These are phyloP conservation scores for Dryas integrifolia DNA, from an alignment of 331 rosid genomes.

Conservation along the genomic window DNA sequence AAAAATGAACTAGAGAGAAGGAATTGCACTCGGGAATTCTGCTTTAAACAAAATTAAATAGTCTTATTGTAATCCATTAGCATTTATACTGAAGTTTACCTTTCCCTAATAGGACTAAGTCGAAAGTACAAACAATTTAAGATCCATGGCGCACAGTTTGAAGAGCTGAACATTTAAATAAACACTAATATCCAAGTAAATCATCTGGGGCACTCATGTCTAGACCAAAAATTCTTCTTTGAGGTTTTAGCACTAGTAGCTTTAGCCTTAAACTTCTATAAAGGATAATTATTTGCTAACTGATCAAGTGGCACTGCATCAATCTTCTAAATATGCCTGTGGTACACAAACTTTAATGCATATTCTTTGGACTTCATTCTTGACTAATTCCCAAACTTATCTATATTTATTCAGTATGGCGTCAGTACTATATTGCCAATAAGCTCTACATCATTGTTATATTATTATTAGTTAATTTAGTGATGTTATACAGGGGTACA, in stretches of 20 bases:
- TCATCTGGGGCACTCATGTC: background rate
- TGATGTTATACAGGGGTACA: slow-evolving; percentile 63
- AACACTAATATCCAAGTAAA: too few species aligned
- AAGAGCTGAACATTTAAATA: background rate
- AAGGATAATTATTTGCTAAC: background rate
- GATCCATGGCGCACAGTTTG: background rate
- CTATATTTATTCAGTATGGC: background rate
- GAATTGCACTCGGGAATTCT: background rate
- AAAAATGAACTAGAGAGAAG: background rate
- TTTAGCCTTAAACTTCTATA: background rate
- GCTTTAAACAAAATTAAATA: background rate
- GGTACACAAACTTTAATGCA: background rate
- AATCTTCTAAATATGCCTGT: background rate
- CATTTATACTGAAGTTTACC: too few species aligned
- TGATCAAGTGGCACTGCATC: background rate
- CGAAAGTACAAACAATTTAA: background rate
- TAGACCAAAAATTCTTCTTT: background rate
- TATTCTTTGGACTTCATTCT: background rate
- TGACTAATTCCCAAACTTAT: background rate
- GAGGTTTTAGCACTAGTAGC: background rate
- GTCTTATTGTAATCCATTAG: background rate
- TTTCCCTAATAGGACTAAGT: background rate
- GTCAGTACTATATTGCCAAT: background rate
- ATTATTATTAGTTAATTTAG: slow-evolving; percentile 19
- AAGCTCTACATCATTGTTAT: background rate